Percentiles rank a stretch among this genome's conserved stretches.
phyloP scores from a whole-genome alignment of 345 rosid genomes.

The Viola odorata region DNA sequence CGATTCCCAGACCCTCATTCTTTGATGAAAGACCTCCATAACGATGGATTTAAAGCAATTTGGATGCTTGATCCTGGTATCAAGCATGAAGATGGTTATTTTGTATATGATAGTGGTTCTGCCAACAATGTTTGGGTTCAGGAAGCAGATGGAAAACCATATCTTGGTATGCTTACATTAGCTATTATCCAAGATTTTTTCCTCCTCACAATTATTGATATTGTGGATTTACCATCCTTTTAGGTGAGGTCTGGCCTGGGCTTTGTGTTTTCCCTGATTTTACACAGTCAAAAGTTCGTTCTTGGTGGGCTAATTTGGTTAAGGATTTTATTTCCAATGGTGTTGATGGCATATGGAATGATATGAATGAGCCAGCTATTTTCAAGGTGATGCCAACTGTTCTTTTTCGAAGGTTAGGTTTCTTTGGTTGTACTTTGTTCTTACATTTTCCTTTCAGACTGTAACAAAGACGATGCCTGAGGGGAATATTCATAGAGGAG shows the following conservation, averaged over 20 bases:
- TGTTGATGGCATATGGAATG: conserved; percentile 98
- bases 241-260: conserved; percentile 98
- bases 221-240: conserved; percentile 14
- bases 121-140: conserved; percentile 59
- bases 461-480: conserved; percentile 93
- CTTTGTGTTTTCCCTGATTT: conserved; percentile 88
- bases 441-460: conserved; percentile 35
- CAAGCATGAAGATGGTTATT: conserved; percentile 67
- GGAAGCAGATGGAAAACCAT: conserved; percentile 58
- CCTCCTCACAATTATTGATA: background rate
- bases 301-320: conserved; percentile 85
- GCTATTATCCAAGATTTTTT: conserved; percentile 6
- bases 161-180: conserved; percentile 40
- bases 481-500: conserved; percentile 72
- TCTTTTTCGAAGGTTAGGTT: background rate
- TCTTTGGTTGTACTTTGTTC: background rate
- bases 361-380: conserved; percentile 92
- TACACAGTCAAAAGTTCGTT: conserved; percentile 64
- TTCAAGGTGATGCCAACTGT: conserved; percentile 55
- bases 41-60: conserved; percentile 71
- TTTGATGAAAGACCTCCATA: conserved; percentile 54
- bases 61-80: conserved; percentile 99
- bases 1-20: conserved; percentile 60
- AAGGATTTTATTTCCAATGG: conserved; percentile 73
- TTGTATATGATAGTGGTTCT: conserved; percentile 62